phyloP scores from a whole-genome alignment of 176 grass and related monocot genomes.

The maize (Zea mays) region DNA sequence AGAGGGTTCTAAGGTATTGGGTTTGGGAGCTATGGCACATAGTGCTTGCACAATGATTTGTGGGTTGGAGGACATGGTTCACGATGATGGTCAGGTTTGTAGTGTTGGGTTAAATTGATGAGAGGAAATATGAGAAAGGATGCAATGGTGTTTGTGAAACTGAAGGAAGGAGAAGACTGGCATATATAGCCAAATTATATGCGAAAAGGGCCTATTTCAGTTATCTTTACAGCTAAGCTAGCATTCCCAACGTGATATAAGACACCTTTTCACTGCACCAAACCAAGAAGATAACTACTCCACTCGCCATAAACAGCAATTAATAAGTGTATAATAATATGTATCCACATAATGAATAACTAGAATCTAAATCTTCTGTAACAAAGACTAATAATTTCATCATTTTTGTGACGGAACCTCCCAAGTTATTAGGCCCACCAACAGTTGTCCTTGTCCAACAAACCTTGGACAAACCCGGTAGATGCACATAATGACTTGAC shows the following conservation, averaged over 20 bases:
- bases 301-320: neutral
- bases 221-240: neutral
- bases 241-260: neutral
- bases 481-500: too few relatives aligned
- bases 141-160: neutral
- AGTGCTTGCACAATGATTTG: neutral
- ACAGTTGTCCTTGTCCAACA: too few relatives aligned
- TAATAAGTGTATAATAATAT: neutral
- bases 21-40: neutral
- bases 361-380: neutral
- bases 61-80: neutral
- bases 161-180: neutral
- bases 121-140: neutral
- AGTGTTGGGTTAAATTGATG: neutral
- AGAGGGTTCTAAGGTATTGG: neutral
- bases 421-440: too few relatives aligned
- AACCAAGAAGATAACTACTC: neutral
- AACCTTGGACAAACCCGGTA: too few relatives aligned
- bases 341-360: neutral
- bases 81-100: neutral
- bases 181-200: neutral
- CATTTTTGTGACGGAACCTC: too few relatives aligned
- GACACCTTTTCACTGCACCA: neutral
- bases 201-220: neutral
- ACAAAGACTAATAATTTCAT: neutral